Evolutionary conservation across 306 rosid genomes (phyloP).

Genomic region (Abrus precatorius): DNA sequence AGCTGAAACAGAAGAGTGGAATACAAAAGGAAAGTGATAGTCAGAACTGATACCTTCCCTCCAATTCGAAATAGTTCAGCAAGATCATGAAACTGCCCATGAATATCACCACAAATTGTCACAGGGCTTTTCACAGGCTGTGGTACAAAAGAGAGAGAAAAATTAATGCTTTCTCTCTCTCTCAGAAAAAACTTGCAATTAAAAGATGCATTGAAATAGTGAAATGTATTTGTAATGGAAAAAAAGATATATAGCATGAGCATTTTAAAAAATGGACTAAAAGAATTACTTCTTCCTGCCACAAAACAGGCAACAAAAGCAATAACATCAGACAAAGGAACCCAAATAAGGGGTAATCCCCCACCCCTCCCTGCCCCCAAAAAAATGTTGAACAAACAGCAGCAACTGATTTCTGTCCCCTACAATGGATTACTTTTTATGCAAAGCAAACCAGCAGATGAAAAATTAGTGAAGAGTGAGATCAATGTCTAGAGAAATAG

Average conservation of each 20-base stretch:
- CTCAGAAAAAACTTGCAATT: background rate
- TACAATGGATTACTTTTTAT: background rate
- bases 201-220: background rate
- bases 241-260: background rate
- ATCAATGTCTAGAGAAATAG: slow-evolving; percentile 5
- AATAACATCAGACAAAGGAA: background rate
- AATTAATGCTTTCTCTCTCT: slow-evolving; percentile 23
- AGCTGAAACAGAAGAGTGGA: slow-evolving; percentile 45
- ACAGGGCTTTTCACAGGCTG: slow-evolving; percentile 94
- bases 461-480: slow-evolving; percentile 23
- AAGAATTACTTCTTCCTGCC: background rate
- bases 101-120: slow-evolving; percentile 87
- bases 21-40: slow-evolving; percentile 44
- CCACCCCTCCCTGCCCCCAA: background rate
- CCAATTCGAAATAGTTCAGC: slow-evolving; percentile 88
- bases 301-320: background rate
- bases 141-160: slow-evolving; percentile 34
- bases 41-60: slow-evolving; percentile 73
- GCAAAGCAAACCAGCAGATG: slow-evolving; percentile 17
- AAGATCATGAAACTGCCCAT: slow-evolving; percentile 87
- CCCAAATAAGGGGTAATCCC: background rate
- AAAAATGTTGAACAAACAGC: background rate
- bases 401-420: slow-evolving; percentile 11
- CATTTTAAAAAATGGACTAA: background rate
- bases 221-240: background rate